These are phyloP conservation scores for Magnolia kwangsiensis DNA, from an alignment of 164 flowering plant species.

Conservation along the genomic window DNA sequence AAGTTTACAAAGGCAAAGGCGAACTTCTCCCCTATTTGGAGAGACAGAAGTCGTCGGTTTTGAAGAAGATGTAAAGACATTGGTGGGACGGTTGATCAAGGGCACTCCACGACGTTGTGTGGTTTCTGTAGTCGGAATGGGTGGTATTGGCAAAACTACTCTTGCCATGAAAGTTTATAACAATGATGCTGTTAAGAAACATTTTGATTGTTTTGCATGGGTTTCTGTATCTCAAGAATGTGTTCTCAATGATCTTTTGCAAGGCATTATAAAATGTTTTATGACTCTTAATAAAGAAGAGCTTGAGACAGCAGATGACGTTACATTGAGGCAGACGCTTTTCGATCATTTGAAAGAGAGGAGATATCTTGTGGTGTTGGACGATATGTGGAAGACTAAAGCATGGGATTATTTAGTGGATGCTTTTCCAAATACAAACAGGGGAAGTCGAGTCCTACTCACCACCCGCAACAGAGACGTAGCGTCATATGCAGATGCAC, in stretches of 20 bases:
- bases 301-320: not conserved
- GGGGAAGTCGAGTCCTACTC: conserved; percentile 34
- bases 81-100: not conserved
- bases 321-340: not conserved
- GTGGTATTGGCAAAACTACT: not conserved
- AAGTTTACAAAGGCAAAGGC: not conserved
- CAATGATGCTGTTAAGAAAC: not conserved
- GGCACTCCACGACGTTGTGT: not conserved
- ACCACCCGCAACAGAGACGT: conserved; percentile 38
- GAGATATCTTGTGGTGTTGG: conserved; percentile 47
- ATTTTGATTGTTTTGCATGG: not conserved
- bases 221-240: not conserved
- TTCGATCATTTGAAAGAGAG: conserved; percentile 28
- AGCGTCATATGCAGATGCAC: conserved; percentile 9
- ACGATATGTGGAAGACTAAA: conserved; percentile 43
- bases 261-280: not conserved
- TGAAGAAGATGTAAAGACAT: not conserved
- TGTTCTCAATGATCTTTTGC: not conserved
- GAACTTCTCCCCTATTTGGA: not conserved
- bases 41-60: not conserved
- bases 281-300: not conserved
- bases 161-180: not conserved
- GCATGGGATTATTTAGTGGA: conserved; percentile 37
- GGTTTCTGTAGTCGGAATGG: not conserved
- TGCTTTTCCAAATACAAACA: conserved; percentile 35